Percentiles rank a stretch among this genome's conserved stretches.
These are phyloP conservation scores for Lipomyces sp. DNA, from an alignment of 805 yeast genomes.

Conservation along the genomic window DNA sequence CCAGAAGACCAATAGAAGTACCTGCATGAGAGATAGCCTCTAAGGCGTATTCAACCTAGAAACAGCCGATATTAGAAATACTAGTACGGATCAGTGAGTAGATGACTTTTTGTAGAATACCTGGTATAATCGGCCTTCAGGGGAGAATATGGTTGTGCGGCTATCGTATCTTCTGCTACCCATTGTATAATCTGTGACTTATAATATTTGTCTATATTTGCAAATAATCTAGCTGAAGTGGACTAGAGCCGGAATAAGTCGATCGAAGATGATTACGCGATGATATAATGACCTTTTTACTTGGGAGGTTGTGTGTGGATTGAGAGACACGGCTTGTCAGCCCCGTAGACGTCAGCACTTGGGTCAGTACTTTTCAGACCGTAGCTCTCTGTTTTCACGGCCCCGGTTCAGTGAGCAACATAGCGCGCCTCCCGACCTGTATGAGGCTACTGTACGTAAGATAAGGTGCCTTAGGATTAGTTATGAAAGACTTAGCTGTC, in stretches of 20 bases:
- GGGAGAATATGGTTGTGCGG: slow-evolving; percentile 97
- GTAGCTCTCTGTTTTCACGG: not conserved
- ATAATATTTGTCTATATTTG: not conserved
- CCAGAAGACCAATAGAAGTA: slow-evolving; percentile 77
- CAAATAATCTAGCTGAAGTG: not conserved
- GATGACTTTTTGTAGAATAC: slow-evolving; percentile 46
- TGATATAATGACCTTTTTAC: not conserved
- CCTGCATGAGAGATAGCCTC: slow-evolving; percentile 88
- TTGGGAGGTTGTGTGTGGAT: no score
- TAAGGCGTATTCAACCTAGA: slow-evolving; percentile 86
- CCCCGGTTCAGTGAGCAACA: not conserved
- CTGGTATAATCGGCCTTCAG: slow-evolving; percentile 97
- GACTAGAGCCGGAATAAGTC: not conserved
- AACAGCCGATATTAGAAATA: not conserved
- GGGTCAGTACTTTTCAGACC: not conserved
- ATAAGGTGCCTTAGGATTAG: not conserved
- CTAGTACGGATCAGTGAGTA: not conserved
- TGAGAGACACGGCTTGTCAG: not conserved
- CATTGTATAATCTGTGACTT: slow-evolving; percentile 45
- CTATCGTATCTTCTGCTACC: slow-evolving; percentile 98
- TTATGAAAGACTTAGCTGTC: not conserved
- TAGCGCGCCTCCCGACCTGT: not conserved
- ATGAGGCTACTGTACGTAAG: not conserved
- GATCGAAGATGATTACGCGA: not conserved
- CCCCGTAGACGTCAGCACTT: not conserved